These are phyloP conservation scores for Trichothecium roseum DNA, from an alignment of 2,329 filamentous ascomycete species.

Conservation along the genomic window DNA sequence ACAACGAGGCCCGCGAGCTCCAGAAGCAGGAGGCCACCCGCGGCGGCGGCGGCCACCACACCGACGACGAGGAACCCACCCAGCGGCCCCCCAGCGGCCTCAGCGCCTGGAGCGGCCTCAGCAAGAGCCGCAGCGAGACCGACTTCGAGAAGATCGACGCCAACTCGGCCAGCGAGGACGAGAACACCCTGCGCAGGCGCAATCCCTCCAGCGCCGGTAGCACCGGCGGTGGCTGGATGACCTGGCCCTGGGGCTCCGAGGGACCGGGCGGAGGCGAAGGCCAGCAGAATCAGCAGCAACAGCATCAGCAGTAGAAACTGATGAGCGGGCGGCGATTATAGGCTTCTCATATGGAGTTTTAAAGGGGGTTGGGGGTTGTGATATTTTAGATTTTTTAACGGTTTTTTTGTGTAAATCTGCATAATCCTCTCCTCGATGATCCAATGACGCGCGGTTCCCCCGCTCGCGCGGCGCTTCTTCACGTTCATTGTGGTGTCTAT, in stretches of 20 bases:
- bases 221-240: conserved; percentile 33
- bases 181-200: conserved; percentile 19
- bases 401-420: no score
- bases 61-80: conserved; percentile 20
- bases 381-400: no score
- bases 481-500: no score
- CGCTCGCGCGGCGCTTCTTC: no score
- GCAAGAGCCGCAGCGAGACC: conserved; percentile 73
- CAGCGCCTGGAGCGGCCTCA: conserved; percentile 45
- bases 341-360: no score
- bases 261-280: no score
- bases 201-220: conserved; percentile 12
- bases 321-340: no score
- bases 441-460: no score
- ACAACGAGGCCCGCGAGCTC: conserved; percentile 63
- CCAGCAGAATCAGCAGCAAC: not conserved
- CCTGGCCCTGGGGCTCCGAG: conserved; percentile 33
- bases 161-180: conserved; percentile 53
- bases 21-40: conserved; percentile 23
- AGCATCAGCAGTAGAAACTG: no score
- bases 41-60: conserved; percentile 10
- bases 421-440: no score
- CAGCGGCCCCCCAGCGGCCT: conserved; percentile 37
- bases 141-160: conserved; percentile 87
- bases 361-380: no score